These are phyloP conservation scores for Ilyonectria sp. DNA, from an alignment of 2,329 filamentous ascomycete species.

Conservation along the genomic window DNA sequence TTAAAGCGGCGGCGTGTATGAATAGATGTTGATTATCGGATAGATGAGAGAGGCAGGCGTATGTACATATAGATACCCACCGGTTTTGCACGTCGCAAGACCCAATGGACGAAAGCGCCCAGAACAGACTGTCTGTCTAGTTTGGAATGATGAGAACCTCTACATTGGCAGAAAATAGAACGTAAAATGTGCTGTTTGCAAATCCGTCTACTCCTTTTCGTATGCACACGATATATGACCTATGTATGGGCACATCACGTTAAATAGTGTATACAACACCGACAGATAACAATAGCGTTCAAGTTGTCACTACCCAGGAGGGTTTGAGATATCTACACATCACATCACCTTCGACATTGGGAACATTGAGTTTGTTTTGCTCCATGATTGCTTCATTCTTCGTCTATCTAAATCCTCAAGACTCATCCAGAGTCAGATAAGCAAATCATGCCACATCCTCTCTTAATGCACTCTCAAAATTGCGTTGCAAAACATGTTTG, in stretches of 20 bases:
- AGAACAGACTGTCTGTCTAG: background rate
- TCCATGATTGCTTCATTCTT: slow-evolving; percentile 37
- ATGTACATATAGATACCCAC: background rate
- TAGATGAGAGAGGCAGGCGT: background rate
- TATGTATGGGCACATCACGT: background rate
- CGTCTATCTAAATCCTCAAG: slow-evolving; percentile 31
- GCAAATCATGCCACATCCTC: slow-evolving; percentile 14
- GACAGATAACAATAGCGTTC: background rate
- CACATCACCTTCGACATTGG: background rate
- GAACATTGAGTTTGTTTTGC: slow-evolving; percentile 14
- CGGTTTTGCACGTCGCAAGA: background rate
- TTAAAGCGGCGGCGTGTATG: background rate
- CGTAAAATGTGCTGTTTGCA: background rate
- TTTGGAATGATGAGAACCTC: background rate
- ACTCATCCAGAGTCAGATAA: slow-evolving; percentile 24
- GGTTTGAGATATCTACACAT: background rate
- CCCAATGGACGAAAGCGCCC: background rate
- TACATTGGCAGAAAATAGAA: background rate
- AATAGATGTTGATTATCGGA: background rate
- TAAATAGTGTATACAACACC: background rate
- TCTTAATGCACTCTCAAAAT: slow-evolving; percentile 12
- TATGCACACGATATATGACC: background rate
- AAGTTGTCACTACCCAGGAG: background rate
- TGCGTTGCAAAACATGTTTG: slow-evolving; percentile 33
- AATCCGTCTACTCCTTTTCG: background rate